These are phyloP conservation scores for Vitis labrusca DNA, from an alignment of 164 flowering plant genomes.

Conservation along the genomic window DNA sequence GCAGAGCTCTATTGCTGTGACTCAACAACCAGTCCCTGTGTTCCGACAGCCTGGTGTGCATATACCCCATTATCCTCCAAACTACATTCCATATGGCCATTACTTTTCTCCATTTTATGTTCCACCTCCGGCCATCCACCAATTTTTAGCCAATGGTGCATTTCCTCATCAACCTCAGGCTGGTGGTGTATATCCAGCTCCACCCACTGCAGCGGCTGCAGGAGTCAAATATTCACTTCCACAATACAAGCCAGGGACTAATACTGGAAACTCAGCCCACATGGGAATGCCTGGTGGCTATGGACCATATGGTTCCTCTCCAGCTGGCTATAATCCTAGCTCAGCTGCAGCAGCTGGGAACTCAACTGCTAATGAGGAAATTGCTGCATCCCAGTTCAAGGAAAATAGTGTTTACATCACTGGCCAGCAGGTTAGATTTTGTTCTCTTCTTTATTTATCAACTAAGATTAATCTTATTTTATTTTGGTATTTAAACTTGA, in stretches of 20 bases:
- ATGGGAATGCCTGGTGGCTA: conserved; percentile 60
- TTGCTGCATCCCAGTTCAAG: conserved; percentile 62
- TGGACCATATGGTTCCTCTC: conserved; percentile 63
- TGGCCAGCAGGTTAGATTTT: conserved; percentile 79
- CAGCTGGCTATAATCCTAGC: conserved; percentile 61
- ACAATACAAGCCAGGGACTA: conserved; percentile 68
- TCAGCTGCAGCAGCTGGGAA: conserved; percentile 59
- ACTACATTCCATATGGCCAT: conserved; percentile 68
- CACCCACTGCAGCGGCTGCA: conserved; percentile 42
- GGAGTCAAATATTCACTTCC: conserved; percentile 69
- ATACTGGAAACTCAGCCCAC: conserved; percentile 59
- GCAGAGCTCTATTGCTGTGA: conserved; percentile 68
- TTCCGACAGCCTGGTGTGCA: conserved; percentile 82
- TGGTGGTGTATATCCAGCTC: conserved; percentile 57
- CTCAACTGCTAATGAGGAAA: conserved; percentile 64
- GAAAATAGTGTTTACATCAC: conserved; percentile 62
- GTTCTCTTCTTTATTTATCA: background rate
- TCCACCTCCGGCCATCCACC: conserved; percentile 78
- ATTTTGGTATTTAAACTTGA: background rate
- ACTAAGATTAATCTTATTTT: background rate
- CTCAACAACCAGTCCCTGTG: conserved; percentile 78
- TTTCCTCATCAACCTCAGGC: conserved; percentile 84
- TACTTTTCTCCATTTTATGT: conserved; percentile 74
- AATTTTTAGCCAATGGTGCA: conserved; percentile 65
- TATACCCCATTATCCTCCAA: conserved; percentile 72